Conservation (phyloP, 2,329 filamentous ascomycete genomes). For the Capronia americana region DNA sequence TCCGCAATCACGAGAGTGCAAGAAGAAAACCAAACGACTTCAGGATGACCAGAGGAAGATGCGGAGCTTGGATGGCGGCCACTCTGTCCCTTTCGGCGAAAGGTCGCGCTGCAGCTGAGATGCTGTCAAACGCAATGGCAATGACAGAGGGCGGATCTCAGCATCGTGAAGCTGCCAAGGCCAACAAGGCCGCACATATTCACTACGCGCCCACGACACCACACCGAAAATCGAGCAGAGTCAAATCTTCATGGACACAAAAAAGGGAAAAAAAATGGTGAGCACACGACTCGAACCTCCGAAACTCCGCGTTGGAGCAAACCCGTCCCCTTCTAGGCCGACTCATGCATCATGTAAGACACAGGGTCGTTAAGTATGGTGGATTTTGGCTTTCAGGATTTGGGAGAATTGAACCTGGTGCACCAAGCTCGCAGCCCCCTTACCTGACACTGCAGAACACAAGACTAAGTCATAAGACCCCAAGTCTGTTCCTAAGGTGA, state of each 20-base stretch:
- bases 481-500: background rate
- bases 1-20: background rate
- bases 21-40: background rate
- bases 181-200: background rate
- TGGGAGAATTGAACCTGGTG: background rate
- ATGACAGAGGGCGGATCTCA: background rate
- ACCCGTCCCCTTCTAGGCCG: constrained; percentile 1
- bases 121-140: background rate
- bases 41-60: background rate
- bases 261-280: background rate
- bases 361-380: constrained; percentile 10
- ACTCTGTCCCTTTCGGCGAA: background rate
- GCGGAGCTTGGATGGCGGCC: background rate
- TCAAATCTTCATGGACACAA: background rate
- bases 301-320: background rate
- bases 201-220: background rate
- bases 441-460: constrained; percentile 6
- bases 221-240: background rate
- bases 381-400: background rate
- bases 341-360: no score
- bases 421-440: background rate
- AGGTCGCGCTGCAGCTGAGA: background rate
- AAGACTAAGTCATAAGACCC: constrained; percentile 3
- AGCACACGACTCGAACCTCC: background rate
- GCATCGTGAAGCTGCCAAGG: background rate